Base-by-base conservation (phyloP, 176 grass and related monocot genomes). In the Aegilops umbellulata region DNA sequence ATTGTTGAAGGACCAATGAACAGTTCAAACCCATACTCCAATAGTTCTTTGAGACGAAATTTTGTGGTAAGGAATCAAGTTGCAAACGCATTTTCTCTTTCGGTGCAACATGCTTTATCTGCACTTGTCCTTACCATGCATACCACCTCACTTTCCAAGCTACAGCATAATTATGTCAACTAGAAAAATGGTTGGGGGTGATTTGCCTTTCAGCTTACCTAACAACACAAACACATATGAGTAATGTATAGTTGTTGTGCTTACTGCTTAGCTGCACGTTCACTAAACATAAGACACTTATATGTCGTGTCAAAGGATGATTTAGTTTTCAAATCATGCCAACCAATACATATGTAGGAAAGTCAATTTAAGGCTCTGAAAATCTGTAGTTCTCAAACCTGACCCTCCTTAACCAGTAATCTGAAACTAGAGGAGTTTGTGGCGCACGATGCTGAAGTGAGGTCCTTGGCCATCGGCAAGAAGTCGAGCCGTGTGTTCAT, bases 1-100 rank as follows among this genome's bases (percentile, higher is more conserved):
- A 98, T 95, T 65, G 77, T 98, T 19, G 96, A 95, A 87, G 93
- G 96, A 65, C 89, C 96, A 80, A 98, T 92, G 96, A 94, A 94
- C 71, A 94, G 90, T 87, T 92, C 91, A 86, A 98, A 98, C 49
- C 96, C 96, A 74, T 98, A 98, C 85, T 98, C 92, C 84, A 87
- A 22, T 80, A 98, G 96, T 71, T 84, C 90, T 81, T 98, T 86
- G 94, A 87, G 94, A 80, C 88, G 94, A 47, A 95, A 95, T 90
- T 98, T 95, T 88, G 71, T 80, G 89, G 94, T 98, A 95, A 88
- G 86, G 66, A 90, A 86, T 82, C 77, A 69, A 74, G 14, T 74
- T 31, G 17, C 65, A 10, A n/a, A 24, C 42, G 25, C 13, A 17
- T n/a, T 65, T 65, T 36, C 22, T 58, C 8, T 83, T 51, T 46